A percentile compares a stretch with the other conserved stretches of the same genome.
These are phyloP conservation scores for Aureobasidium mangrovei DNA, from an alignment of 2,329 filamentous ascomycete genomes.

Conservation along the genomic window DNA sequence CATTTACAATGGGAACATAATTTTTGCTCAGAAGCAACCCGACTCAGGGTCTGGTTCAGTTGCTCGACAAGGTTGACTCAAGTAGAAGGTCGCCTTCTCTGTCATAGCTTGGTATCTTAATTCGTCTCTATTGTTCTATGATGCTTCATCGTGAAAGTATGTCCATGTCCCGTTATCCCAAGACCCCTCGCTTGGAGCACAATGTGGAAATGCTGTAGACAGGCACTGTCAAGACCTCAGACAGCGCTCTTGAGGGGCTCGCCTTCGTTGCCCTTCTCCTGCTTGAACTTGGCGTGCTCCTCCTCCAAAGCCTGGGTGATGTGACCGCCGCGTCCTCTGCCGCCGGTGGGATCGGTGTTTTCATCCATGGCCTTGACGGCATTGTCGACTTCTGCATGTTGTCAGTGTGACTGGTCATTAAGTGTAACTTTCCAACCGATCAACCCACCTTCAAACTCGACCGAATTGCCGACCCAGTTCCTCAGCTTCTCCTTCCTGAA, in stretches of 20 bases:
- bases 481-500: conserved; percentile 69
- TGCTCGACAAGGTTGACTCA: too few species aligned
- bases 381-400: conserved; percentile 35
- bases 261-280: conserved; percentile 6
- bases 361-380: conserved; percentile 29
- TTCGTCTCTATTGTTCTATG: too few species aligned
- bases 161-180: too few species aligned
- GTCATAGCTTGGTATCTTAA: too few species aligned
- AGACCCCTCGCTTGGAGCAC: too few species aligned
- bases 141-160: too few species aligned
- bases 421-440: not conserved
- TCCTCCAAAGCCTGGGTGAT: conserved; percentile 32
- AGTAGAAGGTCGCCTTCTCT: too few species aligned
- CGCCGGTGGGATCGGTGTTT: conserved; percentile 33
- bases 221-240: conserved; percentile 16
- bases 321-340: conserved; percentile 33
- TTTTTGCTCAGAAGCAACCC: too few species aligned
- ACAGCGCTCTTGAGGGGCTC: conserved; percentile 27
- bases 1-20: too few species aligned
- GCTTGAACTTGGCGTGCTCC: conserved; percentile 18
- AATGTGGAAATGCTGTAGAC: too few species aligned
- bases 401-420: not conserved
- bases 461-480: conserved; percentile 46
- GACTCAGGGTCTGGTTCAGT: too few species aligned
- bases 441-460: conserved; percentile 24